Base-by-base conservation (phyloP, 345 rosid species). In the Cardamine chenopodiifolia region DNA sequence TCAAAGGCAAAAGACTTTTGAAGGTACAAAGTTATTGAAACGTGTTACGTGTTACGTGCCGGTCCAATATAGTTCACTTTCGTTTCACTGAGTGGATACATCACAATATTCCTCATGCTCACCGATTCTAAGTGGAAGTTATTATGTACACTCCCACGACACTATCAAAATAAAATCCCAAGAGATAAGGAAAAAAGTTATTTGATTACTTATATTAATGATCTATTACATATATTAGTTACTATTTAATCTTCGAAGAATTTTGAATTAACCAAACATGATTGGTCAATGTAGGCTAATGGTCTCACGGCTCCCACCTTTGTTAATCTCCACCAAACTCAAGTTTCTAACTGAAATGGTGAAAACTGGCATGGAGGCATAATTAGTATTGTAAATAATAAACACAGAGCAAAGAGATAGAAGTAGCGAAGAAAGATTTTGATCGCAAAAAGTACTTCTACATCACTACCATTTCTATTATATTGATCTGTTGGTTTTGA, bases 41-140 rank as follows among this genome's bases (percentile, higher is more conserved):
- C 67, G 72, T 66, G 72, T 66, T 32, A 74, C 78, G 66, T 74
- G 60, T 66, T 67, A 59, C 53, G 62, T 59, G 68, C 2, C 15
- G 9, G 58, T 55, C 57, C 49, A 64, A 44, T 63, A 54, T 54
- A 42, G 15, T 12, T 39, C 2, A 0, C n/a, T 29, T 40, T 40
- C 17, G 14, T 40, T 40, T 65, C 23, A 66, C 39, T 19, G 1
- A 64, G 57, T 74, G 73, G 62, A 28, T 2, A 25, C 45, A 66
- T 58, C 53, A 74, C 54, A 58, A 26, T 37, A 47, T 22, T 23
- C 45, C 49, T 42, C 25, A 5, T 73, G 63, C 57, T 54, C 57
- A 32, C 35, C 62, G 48, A 40, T 63, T 44, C 22, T 56, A 65
- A 65, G 77, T 73, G 77, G 77, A 20, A 64, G 19, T 44, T 65